These are phyloP conservation scores for Phycomyces nitens DNA, from an alignment of 192 early-diverging fungal species.

Conservation along the genomic window DNA sequence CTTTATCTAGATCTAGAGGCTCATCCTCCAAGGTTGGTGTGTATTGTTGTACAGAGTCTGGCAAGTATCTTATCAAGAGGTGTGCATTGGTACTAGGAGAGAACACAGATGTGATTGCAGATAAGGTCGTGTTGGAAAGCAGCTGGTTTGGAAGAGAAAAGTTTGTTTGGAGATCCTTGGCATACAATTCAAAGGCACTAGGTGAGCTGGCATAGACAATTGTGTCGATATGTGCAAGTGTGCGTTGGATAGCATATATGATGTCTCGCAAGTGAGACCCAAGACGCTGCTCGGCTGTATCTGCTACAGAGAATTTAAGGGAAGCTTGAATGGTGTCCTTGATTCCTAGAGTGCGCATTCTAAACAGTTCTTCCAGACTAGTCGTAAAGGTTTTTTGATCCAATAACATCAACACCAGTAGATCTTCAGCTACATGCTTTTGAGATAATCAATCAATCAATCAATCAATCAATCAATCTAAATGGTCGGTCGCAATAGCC, in stretches of 20 bases:
- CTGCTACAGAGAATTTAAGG: not conserved
- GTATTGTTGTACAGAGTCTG: slow-evolving; percentile 50
- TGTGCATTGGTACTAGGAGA: slow-evolving; percentile 54
- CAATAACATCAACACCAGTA: slow-evolving; percentile 67
- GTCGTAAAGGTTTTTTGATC: slow-evolving; percentile 56
- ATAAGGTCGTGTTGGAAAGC: not conserved
- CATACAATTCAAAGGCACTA: not conserved
- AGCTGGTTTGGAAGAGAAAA: slow-evolving; percentile 4
- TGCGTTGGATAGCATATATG: slow-evolving; percentile 36
- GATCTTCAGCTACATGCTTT: slow-evolving; percentile 55
- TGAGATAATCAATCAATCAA: no score
- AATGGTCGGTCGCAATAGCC: not conserved
- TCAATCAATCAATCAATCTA: slow-evolving; percentile 8
- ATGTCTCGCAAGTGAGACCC: slow-evolving; percentile 39
- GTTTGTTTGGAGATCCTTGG: slow-evolving; percentile 3
- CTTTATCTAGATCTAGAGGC: slow-evolving; percentile 32
- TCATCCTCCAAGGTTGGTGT: slow-evolving; percentile 40
- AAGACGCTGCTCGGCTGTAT: slow-evolving; percentile 20
- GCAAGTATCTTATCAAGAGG: slow-evolving; percentile 53
- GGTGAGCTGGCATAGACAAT: slow-evolving; percentile 12
- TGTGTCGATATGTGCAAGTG: slow-evolving; percentile 35
- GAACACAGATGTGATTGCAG: slow-evolving; percentile 42
- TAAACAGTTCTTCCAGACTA: slow-evolving; percentile 48
- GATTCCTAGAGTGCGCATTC: slow-evolving; percentile 51
- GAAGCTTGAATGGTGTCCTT: slow-evolving; percentile 27